These are phyloP conservation scores for Blastobotrys proliferans DNA, from an alignment of 1,139 yeast species.

Conservation along the genomic window DNA sequence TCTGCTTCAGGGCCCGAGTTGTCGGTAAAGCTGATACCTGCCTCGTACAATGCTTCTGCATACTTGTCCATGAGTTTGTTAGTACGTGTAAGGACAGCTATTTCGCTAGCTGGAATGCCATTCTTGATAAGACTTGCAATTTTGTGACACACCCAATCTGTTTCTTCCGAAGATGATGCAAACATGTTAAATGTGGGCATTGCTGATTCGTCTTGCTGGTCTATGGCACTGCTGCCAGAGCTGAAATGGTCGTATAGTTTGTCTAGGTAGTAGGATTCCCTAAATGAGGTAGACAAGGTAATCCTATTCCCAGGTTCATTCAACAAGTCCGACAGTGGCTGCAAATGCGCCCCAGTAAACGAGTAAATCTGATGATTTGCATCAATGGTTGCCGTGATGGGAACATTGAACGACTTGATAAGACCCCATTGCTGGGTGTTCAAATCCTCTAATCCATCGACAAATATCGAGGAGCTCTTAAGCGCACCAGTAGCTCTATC, in stretches of 20 bases:
- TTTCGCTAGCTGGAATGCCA: conserved; percentile 17
- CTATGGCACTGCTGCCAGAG: too few species aligned
- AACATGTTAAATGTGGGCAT: neutral
- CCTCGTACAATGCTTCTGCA: neutral
- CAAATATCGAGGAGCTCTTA: conserved; percentile 46
- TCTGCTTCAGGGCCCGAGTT: too few species aligned
- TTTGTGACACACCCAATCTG: conserved; percentile 18
- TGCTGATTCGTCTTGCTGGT: neutral
- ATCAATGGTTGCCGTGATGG: conserved; percentile 82
- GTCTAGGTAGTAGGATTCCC: neutral
- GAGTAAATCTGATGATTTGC: conserved; percentile 93
- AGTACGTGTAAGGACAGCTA: conserved; percentile 22
- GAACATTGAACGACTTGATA: conserved; percentile 49
- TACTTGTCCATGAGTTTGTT: neutral
- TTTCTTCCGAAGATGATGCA: conserved; percentile 15
- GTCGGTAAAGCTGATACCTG: too few species aligned
- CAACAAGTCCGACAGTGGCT: conserved; percentile 13
- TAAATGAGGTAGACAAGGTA: neutral
- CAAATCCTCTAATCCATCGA: conserved; percentile 59
- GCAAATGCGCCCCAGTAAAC: conserved; percentile 72
- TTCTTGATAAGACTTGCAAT: conserved; percentile 13
- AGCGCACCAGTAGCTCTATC: too few species aligned
- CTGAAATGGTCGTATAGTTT: neutral
- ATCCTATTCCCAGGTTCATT: neutral
- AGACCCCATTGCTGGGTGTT: conserved; percentile 69